Conservation (phyloP, 1,284 basidiomycete species). For the Cutaneotrichosporon cavernicola region DNA sequence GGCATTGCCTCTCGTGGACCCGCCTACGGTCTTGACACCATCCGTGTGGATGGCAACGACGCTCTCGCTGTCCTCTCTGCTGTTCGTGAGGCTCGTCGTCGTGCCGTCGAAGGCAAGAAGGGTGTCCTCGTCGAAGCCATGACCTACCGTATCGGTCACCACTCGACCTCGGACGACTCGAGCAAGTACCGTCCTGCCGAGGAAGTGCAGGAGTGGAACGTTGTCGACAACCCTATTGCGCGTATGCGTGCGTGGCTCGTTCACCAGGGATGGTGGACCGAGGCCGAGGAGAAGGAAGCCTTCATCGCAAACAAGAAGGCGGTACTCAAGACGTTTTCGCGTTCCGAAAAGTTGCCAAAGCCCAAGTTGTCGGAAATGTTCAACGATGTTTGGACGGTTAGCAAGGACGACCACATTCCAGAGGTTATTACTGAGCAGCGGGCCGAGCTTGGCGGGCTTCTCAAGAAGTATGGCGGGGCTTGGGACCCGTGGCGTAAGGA, state of each 20-base stretch:
- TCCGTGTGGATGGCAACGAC: constrained; percentile 93
- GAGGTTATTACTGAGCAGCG: constrained; percentile 82
- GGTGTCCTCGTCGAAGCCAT: constrained; percentile 89
- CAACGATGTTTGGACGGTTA: constrained; percentile 67
- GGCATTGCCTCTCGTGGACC: constrained; percentile 90
- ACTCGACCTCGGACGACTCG: constrained; percentile 91
- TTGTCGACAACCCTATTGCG: constrained; percentile 82
- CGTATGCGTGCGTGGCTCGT: constrained; percentile 83
- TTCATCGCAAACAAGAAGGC: constrained; percentile 68
- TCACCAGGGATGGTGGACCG: constrained; percentile 80
- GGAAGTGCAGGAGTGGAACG: constrained; percentile 81
- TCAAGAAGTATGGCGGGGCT: constrained; percentile 77
- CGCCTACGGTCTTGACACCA: constrained; percentile 87
- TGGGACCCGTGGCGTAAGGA: constrained; percentile 84
- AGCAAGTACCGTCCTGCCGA: constrained; percentile 81
- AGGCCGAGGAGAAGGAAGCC: constrained; percentile 68
- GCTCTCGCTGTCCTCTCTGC: constrained; percentile 81
- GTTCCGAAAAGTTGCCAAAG: constrained; percentile 70
- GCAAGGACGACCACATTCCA: constrained; percentile 68
- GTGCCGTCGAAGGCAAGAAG: constrained; percentile 74
- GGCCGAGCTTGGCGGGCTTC: constrained; percentile 68
- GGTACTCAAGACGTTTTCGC: constrained; percentile 74
- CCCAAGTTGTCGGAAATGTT: constrained; percentile 76
- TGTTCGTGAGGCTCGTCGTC: constrained; percentile 70
- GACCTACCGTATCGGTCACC: constrained; percentile 91